phyloP scores from a whole-genome alignment of 495 filamentous ascomycete species.

The Chaetomium fimeti region DNA sequence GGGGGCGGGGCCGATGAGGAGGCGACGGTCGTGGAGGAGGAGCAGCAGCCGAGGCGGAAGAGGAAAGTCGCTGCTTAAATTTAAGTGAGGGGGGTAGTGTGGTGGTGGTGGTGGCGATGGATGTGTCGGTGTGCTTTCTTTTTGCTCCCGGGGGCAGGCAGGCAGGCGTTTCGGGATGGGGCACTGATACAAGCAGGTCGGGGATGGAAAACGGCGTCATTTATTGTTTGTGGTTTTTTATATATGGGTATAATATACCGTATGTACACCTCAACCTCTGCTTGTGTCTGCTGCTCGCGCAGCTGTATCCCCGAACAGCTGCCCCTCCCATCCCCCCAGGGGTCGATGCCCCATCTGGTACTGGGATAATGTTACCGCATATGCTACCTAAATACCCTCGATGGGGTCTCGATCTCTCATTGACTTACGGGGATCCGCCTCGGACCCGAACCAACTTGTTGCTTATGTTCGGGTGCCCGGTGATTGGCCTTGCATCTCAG shows the following conservation, averaged over 20 bases:
- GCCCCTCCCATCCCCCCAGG: background rate
- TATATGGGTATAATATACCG: constrained; percentile 18
- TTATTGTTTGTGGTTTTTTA: constrained; percentile 11
- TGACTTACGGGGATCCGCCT: background rate
- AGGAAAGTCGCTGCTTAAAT: constrained; percentile 23
- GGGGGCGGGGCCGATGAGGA: constrained; percentile 26
- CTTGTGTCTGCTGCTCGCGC: background rate
- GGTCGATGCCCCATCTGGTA: background rate
- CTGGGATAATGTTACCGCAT: background rate
- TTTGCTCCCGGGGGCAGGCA: constrained; percentile 6
- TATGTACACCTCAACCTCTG: constrained; percentile 6
- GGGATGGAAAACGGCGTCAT: constrained; percentile 22
- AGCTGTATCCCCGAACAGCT: background rate
- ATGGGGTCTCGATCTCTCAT: background rate
- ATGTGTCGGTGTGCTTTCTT: background rate
- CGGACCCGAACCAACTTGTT: background rate
- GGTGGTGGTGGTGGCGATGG: too few species aligned
- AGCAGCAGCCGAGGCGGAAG: constrained; percentile 26
- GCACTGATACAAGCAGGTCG: background rate
- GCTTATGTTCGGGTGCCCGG: background rate
- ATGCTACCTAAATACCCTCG: background rate
- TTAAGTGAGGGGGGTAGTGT: background rate
- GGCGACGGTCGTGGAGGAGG: constrained; percentile 19
- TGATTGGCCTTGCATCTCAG: background rate
- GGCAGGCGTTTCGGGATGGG: constrained; percentile 21